Conservation (phyloP, 2,329 filamentous ascomycete genomes). For the Parastagonospora nodorum region DNA sequence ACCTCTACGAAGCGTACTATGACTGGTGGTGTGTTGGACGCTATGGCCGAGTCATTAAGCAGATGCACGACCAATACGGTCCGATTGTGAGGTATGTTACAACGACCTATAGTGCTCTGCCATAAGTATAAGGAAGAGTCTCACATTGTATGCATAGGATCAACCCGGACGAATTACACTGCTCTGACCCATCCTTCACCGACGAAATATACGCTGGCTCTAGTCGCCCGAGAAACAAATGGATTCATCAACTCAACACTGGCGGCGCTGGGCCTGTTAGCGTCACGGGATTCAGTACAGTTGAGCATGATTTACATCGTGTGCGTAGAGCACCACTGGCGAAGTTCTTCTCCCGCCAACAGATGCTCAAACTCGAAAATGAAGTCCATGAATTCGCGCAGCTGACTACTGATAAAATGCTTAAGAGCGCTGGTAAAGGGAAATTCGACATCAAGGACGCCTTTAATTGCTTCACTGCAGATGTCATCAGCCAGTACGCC, state of each 20-base stretch:
- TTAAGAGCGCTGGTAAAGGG: constrained; percentile 24
- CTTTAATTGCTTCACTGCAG: constrained; percentile 33
- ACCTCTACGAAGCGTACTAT: constrained; percentile 37
- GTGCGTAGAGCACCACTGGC: constrained; percentile 36
- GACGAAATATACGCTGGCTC: constrained; percentile 41
- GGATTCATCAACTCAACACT: constrained; percentile 31
- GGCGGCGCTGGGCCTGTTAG: constrained; percentile 30
- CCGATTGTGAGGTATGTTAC: constrained; percentile 14
- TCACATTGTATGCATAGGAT: constrained; percentile 29
- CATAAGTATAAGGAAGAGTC: not conserved
- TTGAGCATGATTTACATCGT: constrained; percentile 41
- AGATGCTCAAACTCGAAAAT: constrained; percentile 32
- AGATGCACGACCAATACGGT: constrained; percentile 42
- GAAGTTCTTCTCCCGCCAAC: constrained; percentile 44
- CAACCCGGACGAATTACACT: constrained; percentile 41
- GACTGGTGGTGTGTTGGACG: constrained; percentile 34
- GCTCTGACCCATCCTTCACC: constrained; percentile 37
- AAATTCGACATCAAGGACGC: constrained; percentile 33
- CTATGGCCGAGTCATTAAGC: constrained; percentile 41
- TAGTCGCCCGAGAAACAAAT: constrained; percentile 26
- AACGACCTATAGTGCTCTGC: not conserved
- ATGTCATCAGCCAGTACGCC: constrained; percentile 32
- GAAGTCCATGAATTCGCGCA: constrained; percentile 25
- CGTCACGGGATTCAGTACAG: constrained; percentile 32
- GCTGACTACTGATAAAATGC: constrained; percentile 22